Conservation (phyloP, 1,284 basidiomycete genomes). For the Irpex lacteus region DNA sequence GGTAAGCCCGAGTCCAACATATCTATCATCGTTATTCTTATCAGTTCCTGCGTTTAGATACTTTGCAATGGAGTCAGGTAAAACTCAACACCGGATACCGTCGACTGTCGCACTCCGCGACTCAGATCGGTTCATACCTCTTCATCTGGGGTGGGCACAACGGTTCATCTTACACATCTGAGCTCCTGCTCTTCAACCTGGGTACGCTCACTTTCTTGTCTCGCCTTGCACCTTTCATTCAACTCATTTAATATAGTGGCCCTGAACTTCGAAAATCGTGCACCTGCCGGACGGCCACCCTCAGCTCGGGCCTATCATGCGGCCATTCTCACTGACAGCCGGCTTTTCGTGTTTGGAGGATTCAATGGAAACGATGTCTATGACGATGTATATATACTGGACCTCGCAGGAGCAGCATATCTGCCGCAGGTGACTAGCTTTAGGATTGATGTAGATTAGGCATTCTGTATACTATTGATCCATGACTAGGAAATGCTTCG, state of each 20-base stretch:
- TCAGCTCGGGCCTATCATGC: conserved; percentile 82
- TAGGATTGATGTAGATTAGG: conserved; percentile 43
- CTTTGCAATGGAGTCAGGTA: conserved; percentile 67
- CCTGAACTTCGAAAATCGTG: conserved; percentile 61
- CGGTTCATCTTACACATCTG: conserved; percentile 72
- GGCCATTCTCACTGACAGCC: conserved; percentile 77
- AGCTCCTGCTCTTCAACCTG: conserved; percentile 84
- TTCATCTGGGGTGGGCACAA: conserved; percentile 91
- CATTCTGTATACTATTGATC: background rate
- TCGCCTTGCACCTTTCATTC: background rate
- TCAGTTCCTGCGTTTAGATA: conserved; percentile 43
- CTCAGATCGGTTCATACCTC: conserved; percentile 91
- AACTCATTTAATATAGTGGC: conserved; percentile 48
- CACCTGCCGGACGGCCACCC: conserved; percentile 67
- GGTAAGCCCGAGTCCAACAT: conserved; percentile 44
- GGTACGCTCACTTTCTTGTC: conserved; percentile 41
- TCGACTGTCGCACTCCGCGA: conserved; percentile 83
- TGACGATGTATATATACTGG: conserved; percentile 83
- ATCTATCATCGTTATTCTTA: background rate
- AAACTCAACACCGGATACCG: conserved; percentile 56
- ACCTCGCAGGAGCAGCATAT: conserved; percentile 86
- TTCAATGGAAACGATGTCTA: conserved; percentile 82
- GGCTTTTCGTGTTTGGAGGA: conserved; percentile 86
- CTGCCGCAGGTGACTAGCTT: conserved; percentile 90
- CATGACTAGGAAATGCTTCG: too few species aligned